These are phyloP conservation scores for Aspergillus awamori DNA, from an alignment of 2,329 filamentous ascomycete genomes.

Conservation along the genomic window DNA sequence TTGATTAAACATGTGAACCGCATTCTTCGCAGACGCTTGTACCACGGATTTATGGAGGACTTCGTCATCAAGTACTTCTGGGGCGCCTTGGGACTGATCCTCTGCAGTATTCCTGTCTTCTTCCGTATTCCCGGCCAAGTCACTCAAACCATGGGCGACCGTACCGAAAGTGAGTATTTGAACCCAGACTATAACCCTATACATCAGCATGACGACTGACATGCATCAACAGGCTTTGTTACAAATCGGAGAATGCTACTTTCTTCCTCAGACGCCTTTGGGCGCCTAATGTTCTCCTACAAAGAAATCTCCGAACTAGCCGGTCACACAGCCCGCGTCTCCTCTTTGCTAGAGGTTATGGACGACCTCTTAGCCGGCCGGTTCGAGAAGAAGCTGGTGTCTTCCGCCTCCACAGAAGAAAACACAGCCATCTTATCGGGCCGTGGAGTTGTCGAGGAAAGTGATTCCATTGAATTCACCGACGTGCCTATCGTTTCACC, in stretches of 20 bases:
- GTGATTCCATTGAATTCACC: constrained; percentile 79
- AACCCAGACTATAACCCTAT: background rate
- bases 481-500: constrained; percentile 95
- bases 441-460: constrained; percentile 80
- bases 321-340: constrained; percentile 90
- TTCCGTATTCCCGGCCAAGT: constrained; percentile 80
- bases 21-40: constrained; percentile 84
- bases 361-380: constrained; percentile 85
- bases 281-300: constrained; percentile 96
- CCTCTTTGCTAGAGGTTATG: constrained; percentile 88
- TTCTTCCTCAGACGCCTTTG: constrained; percentile 92
- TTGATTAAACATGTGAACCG: constrained; percentile 99
- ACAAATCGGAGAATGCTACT: constrained; percentile 91
- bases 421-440: constrained; percentile 82
- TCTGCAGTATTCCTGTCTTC: constrained; percentile 95
- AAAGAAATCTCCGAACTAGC: constrained; percentile 96
- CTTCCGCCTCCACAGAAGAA: constrained; percentile 77
- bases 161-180: constrained; percentile 59
- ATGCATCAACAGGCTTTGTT: constrained; percentile 66
- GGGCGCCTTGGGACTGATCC: constrained; percentile 86
- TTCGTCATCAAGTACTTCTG: constrained; percentile 99
- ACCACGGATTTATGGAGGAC: constrained; percentile 99
- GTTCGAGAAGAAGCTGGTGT: constrained; percentile 96
- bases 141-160: constrained; percentile 53
- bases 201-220: background rate